Conservation (phyloP, 2,329 filamentous ascomycete species). For the Venturia pyrina region DNA sequence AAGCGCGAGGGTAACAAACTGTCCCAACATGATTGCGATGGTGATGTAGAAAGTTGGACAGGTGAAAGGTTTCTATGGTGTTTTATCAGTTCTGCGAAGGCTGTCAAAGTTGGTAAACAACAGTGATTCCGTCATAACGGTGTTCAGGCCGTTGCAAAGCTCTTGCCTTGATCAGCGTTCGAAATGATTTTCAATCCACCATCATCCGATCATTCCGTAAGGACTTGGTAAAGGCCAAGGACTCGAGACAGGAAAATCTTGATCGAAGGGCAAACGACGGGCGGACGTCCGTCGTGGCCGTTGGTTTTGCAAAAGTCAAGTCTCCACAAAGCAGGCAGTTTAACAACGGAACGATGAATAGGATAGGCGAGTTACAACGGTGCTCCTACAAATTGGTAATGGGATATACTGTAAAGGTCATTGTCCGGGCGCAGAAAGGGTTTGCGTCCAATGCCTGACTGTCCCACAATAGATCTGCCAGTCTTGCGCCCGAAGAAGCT, state of each 20-base stretch:
- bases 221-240: no score
- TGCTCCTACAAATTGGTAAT: no score
- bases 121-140: background rate
- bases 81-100: background rate
- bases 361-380: no score
- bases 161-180: background rate
- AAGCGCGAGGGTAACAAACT: background rate
- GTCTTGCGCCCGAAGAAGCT: no score
- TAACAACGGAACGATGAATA: background rate
- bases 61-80: background rate
- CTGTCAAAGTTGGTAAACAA: background rate
- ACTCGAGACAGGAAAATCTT: no score
- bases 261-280: no score
- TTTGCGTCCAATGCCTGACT: background rate
- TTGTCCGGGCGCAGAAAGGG: background rate
- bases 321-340: background rate
- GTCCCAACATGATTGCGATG: background rate
- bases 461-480: background rate
- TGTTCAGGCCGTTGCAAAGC: background rate
- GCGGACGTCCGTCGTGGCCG: background rate
- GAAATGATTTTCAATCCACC: background rate
- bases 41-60: background rate
- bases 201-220: background rate
- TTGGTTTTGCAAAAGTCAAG: background rate
- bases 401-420: background rate